These are phyloP conservation scores for Graphiopsis chlorocephala DNA, from an alignment of 2,329 filamentous ascomycete genomes.

Conservation along the genomic window DNA sequence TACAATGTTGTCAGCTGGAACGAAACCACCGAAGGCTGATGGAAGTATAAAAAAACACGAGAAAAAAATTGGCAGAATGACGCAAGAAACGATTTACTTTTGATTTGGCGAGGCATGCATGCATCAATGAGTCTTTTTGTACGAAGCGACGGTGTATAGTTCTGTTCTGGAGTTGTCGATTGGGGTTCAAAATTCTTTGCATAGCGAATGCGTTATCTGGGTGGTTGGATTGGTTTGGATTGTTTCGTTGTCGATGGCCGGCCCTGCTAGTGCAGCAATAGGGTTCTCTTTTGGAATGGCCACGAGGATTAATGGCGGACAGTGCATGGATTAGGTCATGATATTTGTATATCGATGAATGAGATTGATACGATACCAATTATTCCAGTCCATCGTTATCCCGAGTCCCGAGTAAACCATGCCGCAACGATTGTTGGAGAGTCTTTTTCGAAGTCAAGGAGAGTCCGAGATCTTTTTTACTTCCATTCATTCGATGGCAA, in stretches of 20 bases:
- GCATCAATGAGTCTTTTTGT: background rate
- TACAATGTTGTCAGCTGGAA: conserved; percentile 20
- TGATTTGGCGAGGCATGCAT: background rate
- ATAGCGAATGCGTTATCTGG: conserved; percentile 11
- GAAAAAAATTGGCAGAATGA: background rate
- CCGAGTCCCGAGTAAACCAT: background rate
- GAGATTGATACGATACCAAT: background rate
- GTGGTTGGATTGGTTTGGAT: no score
- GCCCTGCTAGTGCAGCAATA: conserved; percentile 18
- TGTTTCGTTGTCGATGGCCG: conserved; percentile 11
- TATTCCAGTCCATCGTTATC: background rate
- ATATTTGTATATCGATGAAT: background rate
- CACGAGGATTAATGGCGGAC: background rate
- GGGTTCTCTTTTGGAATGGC: background rate
- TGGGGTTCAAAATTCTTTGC: background rate
- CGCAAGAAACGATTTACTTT: background rate
- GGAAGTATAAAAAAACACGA: background rate
- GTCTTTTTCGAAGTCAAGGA: no score
- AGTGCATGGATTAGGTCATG: conserved; percentile 5
- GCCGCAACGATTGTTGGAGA: background rate
- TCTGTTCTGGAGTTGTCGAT: background rate
- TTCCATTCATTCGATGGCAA: background rate
- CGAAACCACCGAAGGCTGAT: conserved; percentile 14
- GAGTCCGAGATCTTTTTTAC: background rate
- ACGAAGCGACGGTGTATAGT: background rate